Base-by-base conservation (phyloP, 176 grass and related monocot species). In the Triticum timopheevii region DNA sequence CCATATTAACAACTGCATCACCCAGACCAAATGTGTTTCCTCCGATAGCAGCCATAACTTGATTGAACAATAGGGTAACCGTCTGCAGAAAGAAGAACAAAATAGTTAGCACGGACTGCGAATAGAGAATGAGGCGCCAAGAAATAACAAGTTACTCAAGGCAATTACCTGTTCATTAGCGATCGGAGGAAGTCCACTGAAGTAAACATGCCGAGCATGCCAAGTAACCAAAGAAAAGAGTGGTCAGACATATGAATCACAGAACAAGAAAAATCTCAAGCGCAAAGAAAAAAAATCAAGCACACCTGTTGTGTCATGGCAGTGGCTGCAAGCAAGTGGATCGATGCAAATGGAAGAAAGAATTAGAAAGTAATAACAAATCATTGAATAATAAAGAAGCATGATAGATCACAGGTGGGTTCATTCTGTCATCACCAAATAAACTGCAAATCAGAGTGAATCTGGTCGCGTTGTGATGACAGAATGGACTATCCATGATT, bases 11-110 rank as follows among this genome's bases (percentile, higher is more conserved):
- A 45, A 95, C 93, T 76, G 96, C 91, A 91, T 98, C 93, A 86
- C 96, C 96, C 88, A 92, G 90, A 76, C 93, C 96, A 89, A 88
- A 90, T 59, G 96, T 90, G 78, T 98, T 98, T 87, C 96, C 96
- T n/a, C 90, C 93, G 80, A 98, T 95, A 86, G 92, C 92, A 80
- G 91, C 84, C 96, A 98, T 98, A 45, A 95, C 93, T 81, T 95
- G 91, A 89, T 94, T 98, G 81, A 98, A 98, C 61, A 79, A 98
- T 79, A 94, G 84, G 56, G 93, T 93, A 92, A 98, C 96, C 2
- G 92, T 89, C 95, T 97, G 92, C 84, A 83, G 31, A 66, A 73
- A 64, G 10, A 44, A 54, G 4, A 69, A 8, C n/a, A 79, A 75
- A 63, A 44, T 56, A 31, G 50, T 72, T 77, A 81, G n/a, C 16